phyloP scores from a whole-genome alignment of 257 asterid species.

The Marsdenia floribunda region DNA sequence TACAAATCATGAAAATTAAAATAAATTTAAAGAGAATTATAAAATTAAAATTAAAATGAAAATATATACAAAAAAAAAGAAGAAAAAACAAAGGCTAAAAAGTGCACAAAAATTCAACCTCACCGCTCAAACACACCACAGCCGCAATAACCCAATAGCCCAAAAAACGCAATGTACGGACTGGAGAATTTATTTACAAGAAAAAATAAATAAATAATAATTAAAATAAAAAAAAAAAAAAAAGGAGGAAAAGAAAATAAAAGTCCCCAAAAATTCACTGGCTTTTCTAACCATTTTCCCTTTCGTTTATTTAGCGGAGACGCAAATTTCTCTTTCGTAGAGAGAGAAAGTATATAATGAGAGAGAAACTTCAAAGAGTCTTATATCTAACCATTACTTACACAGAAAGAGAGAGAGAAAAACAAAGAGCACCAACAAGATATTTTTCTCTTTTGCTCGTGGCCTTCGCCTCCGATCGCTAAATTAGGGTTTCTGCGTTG shows the following conservation, averaged over 20 bases:
- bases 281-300: neutral
- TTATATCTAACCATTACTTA: neutral
- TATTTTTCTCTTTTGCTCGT: neutral
- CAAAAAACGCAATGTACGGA: conserved; percentile 5
- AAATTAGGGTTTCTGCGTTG: conserved; percentile 23
- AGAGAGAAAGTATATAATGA: neutral
- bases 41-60: neutral
- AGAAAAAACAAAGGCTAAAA: neutral
- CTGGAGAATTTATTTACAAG: neutral
- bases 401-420: conserved; percentile 7
- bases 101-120: neutral
- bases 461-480: conserved; percentile 13
- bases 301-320: conserved; percentile 11
- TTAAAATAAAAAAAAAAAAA: neutral
- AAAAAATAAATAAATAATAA: too few species aligned
- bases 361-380: neutral
- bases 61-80: neutral
- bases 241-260: neutral
- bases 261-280: neutral
- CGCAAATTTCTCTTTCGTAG: neutral
- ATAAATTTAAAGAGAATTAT: neutral
- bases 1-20: too few species aligned
- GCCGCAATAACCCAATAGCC: neutral
- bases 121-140: neutral
- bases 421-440: neutral